These are phyloP conservation scores for Forsythia suspensa DNA, from an alignment of 257 asterid species.

Conservation along the genomic window DNA sequence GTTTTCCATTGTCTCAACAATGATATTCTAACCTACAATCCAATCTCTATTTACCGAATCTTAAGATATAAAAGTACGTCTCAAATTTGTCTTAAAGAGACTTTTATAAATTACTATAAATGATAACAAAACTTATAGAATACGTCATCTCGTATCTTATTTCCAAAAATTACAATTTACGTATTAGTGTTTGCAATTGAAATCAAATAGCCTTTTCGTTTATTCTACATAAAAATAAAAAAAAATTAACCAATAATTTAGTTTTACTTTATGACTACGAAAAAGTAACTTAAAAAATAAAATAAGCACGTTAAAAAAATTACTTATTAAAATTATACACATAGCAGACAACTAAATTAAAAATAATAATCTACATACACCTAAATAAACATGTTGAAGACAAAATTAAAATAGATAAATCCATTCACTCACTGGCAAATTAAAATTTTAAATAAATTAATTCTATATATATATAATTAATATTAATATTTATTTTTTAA, in stretches of 20 bases:
- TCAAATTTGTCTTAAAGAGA: background rate
- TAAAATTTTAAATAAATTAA: too few species aligned
- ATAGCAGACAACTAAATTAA: too few species aligned
- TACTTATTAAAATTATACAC: too few species aligned
- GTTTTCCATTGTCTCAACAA: slow-evolving; percentile 32
- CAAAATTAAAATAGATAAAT: background rate
- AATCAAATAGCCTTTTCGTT: too few species aligned
- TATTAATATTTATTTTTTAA: background rate
- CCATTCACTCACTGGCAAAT: background rate
- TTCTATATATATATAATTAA: too few species aligned
- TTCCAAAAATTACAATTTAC: background rate
- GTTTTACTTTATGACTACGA: too few species aligned
- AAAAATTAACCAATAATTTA: too few species aligned
- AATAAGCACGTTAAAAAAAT: too few species aligned
- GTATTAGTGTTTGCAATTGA: too few species aligned
- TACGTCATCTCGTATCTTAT: background rate
- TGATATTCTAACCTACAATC: background rate
- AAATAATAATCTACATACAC: background rate
- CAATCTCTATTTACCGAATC: background rate
- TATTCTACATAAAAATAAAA: too few species aligned
- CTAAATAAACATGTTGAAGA: background rate
- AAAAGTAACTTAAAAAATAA: too few species aligned
- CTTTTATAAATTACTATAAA: background rate
- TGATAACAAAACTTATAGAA: too few species aligned
- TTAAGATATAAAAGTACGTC: background rate